Percentiles rank a stretch among this genome's conserved stretches.
Evolutionary conservation across 345 rosid genomes (phyloP).

Genomic region (Hirschfeldia incana): DNA sequence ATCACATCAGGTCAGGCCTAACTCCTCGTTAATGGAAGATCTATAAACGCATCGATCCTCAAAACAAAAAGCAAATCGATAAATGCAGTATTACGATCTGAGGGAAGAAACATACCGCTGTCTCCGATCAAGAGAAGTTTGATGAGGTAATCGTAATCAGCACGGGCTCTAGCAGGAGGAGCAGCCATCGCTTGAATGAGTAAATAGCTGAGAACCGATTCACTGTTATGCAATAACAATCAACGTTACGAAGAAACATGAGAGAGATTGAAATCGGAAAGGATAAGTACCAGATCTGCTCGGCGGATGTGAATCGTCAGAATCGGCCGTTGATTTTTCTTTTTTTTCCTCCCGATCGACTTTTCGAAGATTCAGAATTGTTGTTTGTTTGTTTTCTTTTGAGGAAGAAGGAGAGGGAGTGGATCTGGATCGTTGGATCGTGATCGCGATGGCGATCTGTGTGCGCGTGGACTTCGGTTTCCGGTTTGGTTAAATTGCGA

Average conservation of each 20-base stretch:
- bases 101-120: conserved; percentile 30
- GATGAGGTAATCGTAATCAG: conserved; percentile 75
- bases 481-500: not conserved
- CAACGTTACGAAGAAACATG: not conserved
- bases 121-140: conserved; percentile 63
- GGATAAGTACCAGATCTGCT: conserved; percentile 47
- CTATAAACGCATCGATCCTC: conserved; percentile 5
- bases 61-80: not conserved
- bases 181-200: conserved; percentile 50
- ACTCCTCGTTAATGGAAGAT: not conserved
- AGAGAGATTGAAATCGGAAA: not conserved
- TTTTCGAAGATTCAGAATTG: conserved; percentile 25
- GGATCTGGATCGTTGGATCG: not conserved
- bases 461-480: not conserved
- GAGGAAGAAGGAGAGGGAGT: conserved; percentile 19
- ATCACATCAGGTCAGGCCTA: not conserved
- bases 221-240: conserved; percentile 2
- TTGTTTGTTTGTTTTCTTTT: not conserved
- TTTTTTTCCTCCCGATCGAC: conserved; percentile 9
- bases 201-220: not conserved
- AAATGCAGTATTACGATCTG: conserved; percentile 1
- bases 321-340: conserved; percentile 44
- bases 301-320: conserved; percentile 31
- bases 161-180: conserved; percentile 83
- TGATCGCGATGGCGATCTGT: not conserved